Base-by-base conservation (phyloP, 2,329 filamentous ascomycete species). In the Aspergillus transmontanensis region DNA sequence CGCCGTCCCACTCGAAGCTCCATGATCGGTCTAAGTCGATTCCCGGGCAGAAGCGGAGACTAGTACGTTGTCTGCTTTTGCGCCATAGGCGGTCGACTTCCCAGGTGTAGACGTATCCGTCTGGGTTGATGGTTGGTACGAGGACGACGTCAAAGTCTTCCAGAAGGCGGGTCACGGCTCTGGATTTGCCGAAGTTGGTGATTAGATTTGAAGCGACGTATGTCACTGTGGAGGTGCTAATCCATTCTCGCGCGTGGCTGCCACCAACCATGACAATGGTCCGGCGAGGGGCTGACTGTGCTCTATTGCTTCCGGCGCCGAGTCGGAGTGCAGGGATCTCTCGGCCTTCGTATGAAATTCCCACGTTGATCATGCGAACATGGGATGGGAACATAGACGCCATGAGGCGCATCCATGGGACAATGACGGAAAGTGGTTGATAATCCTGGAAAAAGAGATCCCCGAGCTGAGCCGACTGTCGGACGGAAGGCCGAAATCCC, bases 41-140 rank as follows among this genome's bases (percentile, higher is more conserved):
- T 10, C 95, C 95, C 7, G 86, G 89, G 75, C 95, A 99, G 78
- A 94, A 94, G 19, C 88, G 86, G 63, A 96, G 84, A 63, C 85
- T 89, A 0, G 94, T 98, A 57, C 89, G 85, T 75, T 98, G 94
- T 56, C 77, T 85, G 62, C 95, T 96, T 80, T 98, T 99, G 72
- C 94, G 90, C 94, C 94, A 99, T 0, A 99, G 83, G 9, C 95
- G 89, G 76, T 99, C 94, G 1, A 87, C 87, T 64, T 94, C 88
- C 94, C 94, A 98, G 0, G 92, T 93, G 78, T 97, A 97, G 67
- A 93, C 90, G 73, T 97, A 96, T 34, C 95, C 95, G 76, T 99
- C 95, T 0, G 94, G 93, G 74, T 99, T 99, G 62, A 95, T 79
- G 0, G 92, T 92, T 0, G 95, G 95, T 28, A 98, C 85, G 70